phyloP scores from a whole-genome alignment of 108 stramenopile species.

The Conticribra weissflogii region DNA sequence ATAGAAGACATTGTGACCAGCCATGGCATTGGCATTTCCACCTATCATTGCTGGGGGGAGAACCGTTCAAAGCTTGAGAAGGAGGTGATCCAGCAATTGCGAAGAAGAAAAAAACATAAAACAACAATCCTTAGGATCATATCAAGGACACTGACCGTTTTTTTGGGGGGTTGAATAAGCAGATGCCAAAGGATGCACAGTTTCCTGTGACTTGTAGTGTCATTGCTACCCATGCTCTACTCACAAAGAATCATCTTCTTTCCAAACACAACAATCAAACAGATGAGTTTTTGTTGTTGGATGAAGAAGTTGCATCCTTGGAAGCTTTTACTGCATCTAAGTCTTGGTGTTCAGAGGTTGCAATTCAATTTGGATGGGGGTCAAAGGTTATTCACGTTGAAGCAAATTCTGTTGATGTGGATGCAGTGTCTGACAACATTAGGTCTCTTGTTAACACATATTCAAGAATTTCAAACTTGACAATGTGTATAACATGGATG shows the following conservation, averaged over 20 bases:
- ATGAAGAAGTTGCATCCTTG: neutral
- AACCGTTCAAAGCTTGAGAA: neutral
- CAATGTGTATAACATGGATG: conserved; percentile 3
- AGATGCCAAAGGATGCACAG: neutral
- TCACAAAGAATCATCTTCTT: neutral
- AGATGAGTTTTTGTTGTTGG: neutral
- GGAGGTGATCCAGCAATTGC: neutral
- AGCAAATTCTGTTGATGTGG: neutral
- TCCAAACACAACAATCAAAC: neutral
- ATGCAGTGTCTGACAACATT: neutral
- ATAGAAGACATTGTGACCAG: neutral
- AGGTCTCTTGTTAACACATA: neutral
- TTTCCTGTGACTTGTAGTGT: neutral
- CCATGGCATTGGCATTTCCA: neutral
- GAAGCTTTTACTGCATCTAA: neutral
- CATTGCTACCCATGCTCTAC: neutral
- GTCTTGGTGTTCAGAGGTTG: neutral
- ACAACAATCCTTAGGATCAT: neutral
- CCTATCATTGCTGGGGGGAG: neutral
- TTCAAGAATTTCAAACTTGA: neutral
- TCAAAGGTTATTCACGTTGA: neutral
- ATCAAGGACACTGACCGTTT: neutral
- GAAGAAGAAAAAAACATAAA: neutral
- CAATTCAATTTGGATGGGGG: neutral
- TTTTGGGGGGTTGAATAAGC: neutral